Evolutionary conservation across 306 rosid species (phyloP).

Genomic region (Cajanus cajan): DNA sequence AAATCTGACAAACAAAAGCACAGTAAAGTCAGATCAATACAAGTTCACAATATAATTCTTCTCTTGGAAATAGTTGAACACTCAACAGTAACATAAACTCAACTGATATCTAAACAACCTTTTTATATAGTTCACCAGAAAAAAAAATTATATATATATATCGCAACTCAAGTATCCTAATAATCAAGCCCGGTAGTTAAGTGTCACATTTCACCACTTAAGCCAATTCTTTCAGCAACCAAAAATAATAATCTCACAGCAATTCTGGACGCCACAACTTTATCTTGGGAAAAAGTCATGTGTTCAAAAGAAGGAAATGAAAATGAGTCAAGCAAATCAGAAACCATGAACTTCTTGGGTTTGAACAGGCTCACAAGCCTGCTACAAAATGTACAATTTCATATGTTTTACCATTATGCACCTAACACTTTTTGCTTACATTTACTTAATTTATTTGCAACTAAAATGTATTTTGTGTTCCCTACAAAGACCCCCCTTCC

Average conservation of each 20-base stretch:
- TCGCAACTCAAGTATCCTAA: neutral
- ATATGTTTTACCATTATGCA: neutral
- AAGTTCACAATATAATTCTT: neutral
- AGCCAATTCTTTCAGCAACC: neutral
- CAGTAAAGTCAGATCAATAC: slow-evolving; percentile 20
- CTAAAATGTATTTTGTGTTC: neutral
- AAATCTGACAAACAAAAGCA: slow-evolving; percentile 56
- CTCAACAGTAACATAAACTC: slow-evolving; percentile 8
- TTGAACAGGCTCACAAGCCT: slow-evolving; percentile 8
- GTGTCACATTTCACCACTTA: slow-evolving; percentile 12
- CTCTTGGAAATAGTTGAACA: neutral
- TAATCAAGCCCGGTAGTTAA: slow-evolving; percentile 12
- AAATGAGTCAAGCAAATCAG: neutral
- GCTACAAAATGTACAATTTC: neutral
- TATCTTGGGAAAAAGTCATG: neutral
- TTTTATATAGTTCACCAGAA: neutral
- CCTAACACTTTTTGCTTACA: neutral
- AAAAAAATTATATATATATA: neutral
- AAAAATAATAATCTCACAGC: neutral
- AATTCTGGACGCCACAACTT: neutral
- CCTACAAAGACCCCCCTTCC: neutral
- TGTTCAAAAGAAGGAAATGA: neutral
- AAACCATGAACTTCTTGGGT: slow-evolving; percentile 8
- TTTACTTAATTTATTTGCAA: neutral
- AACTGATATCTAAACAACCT: neutral